Conservation (phyloP, 257 asterid species). For the Osmanthus fragrans region DNA sequence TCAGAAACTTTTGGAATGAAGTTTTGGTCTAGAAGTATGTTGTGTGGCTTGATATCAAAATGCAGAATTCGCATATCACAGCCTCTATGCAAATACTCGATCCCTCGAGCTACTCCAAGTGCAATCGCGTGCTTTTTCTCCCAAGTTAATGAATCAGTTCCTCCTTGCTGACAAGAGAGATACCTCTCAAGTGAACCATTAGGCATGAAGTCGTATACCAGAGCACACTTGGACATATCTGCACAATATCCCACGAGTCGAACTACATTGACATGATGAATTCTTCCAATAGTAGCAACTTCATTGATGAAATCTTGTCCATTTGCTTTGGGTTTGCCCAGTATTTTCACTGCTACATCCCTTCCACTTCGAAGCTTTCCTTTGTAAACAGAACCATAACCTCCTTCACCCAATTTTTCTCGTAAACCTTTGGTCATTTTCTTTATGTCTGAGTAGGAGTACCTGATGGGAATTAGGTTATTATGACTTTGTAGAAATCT, state of each 20-base stretch:
- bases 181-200: constrained; percentile 53
- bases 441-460: constrained; percentile 48
- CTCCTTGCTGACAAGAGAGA: constrained; percentile 37
- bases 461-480: constrained; percentile 46
- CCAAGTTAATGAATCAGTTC: constrained; percentile 27
- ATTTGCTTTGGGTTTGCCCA: constrained; percentile 35
- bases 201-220: constrained; percentile 50
- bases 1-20: constrained; percentile 44
- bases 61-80: constrained; percentile 49
- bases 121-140: constrained; percentile 44
- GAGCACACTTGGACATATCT: constrained; percentile 44
- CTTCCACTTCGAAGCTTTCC: constrained; percentile 53
- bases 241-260: constrained; percentile 51
- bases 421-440: constrained; percentile 48
- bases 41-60: constrained; percentile 46
- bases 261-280: constrained; percentile 52
- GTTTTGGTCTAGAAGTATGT: constrained; percentile 35
- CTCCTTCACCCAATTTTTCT: constrained; percentile 55
- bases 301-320: constrained; percentile 58
- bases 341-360: constrained; percentile 45
- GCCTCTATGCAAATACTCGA: constrained; percentile 42
- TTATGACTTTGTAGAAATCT: constrained; percentile 43
- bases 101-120: constrained; percentile 46
- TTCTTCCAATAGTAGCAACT: constrained; percentile 53
- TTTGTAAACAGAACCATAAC: constrained; percentile 46